These are phyloP conservation scores for Umbilicus rupestris DNA, from an alignment of 164 flowering plant genomes.

Conservation along the genomic window DNA sequence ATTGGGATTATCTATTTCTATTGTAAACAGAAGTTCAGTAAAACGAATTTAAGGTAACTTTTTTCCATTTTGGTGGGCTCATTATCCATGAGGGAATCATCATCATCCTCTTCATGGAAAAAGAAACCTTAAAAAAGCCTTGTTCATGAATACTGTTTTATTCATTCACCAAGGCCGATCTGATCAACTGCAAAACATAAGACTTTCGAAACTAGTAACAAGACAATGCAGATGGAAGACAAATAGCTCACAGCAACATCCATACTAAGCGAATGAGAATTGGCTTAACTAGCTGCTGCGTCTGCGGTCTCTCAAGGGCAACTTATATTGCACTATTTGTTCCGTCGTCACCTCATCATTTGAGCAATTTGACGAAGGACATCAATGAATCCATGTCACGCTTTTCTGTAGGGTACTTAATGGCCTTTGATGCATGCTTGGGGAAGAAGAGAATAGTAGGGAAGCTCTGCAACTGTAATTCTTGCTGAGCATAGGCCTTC, in stretches of 20 bases:
- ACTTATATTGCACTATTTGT: background rate
- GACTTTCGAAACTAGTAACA: background rate
- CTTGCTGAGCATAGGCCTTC: conserved; percentile 46
- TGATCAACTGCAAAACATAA: background rate
- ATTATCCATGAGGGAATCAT: too few species aligned
- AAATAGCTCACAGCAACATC: too few species aligned
- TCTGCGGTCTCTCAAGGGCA: background rate
- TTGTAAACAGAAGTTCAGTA: too few species aligned
- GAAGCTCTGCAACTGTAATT: conserved; percentile 61
- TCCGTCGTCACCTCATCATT: conserved; percentile 18
- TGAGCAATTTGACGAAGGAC: conserved; percentile 61
- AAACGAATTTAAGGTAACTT: too few species aligned
- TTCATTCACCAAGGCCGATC: background rate
- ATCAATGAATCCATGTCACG: conserved; percentile 63
- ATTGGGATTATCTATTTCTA: too few species aligned
- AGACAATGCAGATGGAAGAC: too few species aligned
- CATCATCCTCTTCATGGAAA: too few species aligned
- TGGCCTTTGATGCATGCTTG: conserved; percentile 46
- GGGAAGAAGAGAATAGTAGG: conserved; percentile 80
- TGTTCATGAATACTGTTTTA: background rate
- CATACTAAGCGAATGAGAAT: too few species aligned
- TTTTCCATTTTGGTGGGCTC: too few species aligned
- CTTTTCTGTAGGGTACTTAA: conserved; percentile 71
- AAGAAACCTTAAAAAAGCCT: too few species aligned
- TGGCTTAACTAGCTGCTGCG: background rate